Conservation (phyloP, 2,329 filamentous ascomycete species). For the Rugonectria rugulosa region DNA sequence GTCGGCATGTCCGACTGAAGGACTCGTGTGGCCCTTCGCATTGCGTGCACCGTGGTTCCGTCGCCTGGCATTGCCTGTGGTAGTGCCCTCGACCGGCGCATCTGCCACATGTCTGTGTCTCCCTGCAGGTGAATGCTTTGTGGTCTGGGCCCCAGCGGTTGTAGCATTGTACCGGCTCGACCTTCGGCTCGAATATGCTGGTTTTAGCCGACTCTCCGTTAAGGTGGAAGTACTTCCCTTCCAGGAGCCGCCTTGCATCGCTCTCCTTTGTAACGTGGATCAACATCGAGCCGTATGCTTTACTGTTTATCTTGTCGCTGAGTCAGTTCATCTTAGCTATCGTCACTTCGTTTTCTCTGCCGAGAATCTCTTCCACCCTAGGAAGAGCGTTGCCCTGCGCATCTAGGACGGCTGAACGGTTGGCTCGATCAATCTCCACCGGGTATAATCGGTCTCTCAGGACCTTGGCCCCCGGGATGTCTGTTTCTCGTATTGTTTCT, state of each 20-base stretch:
- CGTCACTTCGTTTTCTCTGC: conserved; percentile 34
- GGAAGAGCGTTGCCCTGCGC: conserved; percentile 22
- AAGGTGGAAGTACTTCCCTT: neutral
- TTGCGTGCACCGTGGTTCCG: neutral
- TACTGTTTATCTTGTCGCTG: conserved; percentile 30
- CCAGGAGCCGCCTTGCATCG: neutral
- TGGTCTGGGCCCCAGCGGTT: conserved; percentile 40
- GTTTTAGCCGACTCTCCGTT: neutral
- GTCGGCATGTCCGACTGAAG: neutral
- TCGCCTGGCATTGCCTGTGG: neutral
- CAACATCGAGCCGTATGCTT: conserved; percentile 39
- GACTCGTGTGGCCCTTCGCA: neutral
- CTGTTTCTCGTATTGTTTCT: neutral
- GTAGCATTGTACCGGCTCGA: conserved; percentile 38
- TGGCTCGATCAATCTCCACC: conserved; percentile 36
- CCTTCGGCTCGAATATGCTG: conserved; percentile 29
- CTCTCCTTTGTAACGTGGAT: conserved; percentile 16
- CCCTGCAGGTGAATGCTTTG: neutral
- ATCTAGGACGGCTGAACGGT: conserved; percentile 30
- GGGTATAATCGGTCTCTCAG: conserved; percentile 34
- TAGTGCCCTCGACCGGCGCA: neutral
- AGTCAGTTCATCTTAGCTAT: conserved; percentile 37
- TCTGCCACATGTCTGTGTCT: neutral
- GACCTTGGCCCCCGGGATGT: conserved; percentile 22
- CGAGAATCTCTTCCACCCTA: conserved; percentile 25